phyloP scores from a whole-genome alignment of 108 stramenopile species.

The Cyclotella distinguenda region DNA sequence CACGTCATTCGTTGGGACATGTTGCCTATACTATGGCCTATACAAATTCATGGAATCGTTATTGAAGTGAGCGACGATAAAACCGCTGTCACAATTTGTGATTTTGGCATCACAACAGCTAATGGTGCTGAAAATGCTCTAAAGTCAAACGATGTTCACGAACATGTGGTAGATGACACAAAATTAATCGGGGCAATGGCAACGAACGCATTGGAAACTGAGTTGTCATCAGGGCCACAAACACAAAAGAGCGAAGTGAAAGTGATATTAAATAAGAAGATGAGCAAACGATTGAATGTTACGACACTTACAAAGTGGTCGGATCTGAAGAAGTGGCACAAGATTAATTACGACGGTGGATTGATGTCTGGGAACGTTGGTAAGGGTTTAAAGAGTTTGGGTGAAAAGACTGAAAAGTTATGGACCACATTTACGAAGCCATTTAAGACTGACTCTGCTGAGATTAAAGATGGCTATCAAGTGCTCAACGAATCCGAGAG shows the following conservation, averaged over 20 bases:
- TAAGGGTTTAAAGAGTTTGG: slow-evolving; percentile 26
- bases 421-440: slow-evolving; percentile 34
- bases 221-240: background rate
- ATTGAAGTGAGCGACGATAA: slow-evolving; percentile 43
- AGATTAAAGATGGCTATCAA: background rate
- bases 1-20: slow-evolving; percentile 62
- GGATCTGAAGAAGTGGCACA: slow-evolving; percentile 39
- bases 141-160: background rate
- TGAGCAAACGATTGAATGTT: slow-evolving; percentile 35
- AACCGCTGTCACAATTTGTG: slow-evolving; percentile 44
- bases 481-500: slow-evolving; percentile 1
- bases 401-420: slow-evolving; percentile 30
- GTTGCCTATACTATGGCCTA: slow-evolving; percentile 51
- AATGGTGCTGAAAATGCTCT: slow-evolving; percentile 14
- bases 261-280: background rate
- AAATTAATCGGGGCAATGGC: slow-evolving; percentile 27
- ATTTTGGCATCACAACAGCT: slow-evolving; percentile 52
- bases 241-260: background rate
- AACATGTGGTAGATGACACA: slow-evolving; percentile 21
- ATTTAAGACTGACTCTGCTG: slow-evolving; percentile 14
- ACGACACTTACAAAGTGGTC: slow-evolving; percentile 41
- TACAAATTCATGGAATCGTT: slow-evolving; percentile 64
- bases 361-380: slow-evolving; percentile 12
- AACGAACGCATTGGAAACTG: too few species aligned
- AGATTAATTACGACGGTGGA: slow-evolving; percentile 33